phyloP scores from a whole-genome alignment of 768 basidiomycete species.

The Strobilomyces echinocephalus region DNA sequence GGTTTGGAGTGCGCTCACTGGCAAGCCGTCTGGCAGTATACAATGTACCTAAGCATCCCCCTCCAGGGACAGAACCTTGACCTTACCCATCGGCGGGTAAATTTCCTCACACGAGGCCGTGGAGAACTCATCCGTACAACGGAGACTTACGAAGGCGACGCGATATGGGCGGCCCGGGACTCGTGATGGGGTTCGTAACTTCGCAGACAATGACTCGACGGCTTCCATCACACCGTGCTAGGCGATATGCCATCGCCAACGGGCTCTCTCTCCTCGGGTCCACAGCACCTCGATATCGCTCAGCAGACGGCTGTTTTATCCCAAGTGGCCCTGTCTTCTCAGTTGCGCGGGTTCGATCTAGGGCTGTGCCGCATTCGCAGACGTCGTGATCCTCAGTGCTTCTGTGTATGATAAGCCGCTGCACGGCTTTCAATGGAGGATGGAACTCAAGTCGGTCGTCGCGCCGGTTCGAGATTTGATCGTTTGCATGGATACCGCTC shows the following conservation, averaged over 20 bases:
- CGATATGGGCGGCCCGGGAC: slow-evolving; percentile 3
- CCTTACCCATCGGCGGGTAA: background rate
- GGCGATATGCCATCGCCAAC: background rate
- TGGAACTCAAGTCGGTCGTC: too few species aligned
- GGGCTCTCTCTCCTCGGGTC: slow-evolving; percentile 9
- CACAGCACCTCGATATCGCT: slow-evolving; percentile 1
- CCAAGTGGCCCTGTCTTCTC: background rate
- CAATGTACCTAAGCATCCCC: slow-evolving; percentile 1
- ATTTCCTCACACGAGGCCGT: background rate
- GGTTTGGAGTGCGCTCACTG: background rate
- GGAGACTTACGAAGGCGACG: slow-evolving; percentile 2
- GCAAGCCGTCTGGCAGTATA: background rate
- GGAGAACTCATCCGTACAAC: background rate
- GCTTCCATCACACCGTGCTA: slow-evolving; percentile 9
- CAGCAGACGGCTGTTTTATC: background rate
- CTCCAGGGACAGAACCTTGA: slow-evolving; percentile 9
- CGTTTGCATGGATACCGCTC: slow-evolving; percentile 7
- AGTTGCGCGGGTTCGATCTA: background rate
- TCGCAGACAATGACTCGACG: background rate
- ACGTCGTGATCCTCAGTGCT: background rate
- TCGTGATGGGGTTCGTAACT: background rate
- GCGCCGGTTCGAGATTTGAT: background rate
- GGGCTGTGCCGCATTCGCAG: background rate
- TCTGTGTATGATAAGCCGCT: background rate
- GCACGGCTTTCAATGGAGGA: background rate